These are phyloP conservation scores for Pseudoscleropodium purum DNA, from an alignment of 225 moss, liverwort and hornwort species.

Conservation along the genomic window DNA sequence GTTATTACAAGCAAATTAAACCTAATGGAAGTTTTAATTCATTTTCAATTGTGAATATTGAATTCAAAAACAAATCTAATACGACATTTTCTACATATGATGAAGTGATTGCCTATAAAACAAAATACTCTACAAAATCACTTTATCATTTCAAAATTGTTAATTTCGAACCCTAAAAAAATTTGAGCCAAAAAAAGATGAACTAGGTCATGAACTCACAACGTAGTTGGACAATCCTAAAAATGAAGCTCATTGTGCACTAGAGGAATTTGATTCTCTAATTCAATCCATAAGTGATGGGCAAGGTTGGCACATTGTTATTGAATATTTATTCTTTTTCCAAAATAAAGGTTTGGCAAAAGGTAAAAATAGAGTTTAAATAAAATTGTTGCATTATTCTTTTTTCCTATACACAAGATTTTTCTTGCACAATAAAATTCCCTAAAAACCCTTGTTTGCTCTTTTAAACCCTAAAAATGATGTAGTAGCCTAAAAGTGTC, in stretches of 20 bases:
- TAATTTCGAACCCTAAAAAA: neutral
- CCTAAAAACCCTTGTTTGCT: no score
- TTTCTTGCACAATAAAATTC: no score
- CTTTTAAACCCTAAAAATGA: neutral
- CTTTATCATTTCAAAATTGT: neutral
- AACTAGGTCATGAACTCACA: no score
- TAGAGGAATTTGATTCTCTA: neutral
- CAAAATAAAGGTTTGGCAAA: neutral
- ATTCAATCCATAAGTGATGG: neutral
- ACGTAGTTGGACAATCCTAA: no score
- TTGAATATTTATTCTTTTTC: neutral
- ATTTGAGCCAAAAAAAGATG: no score
- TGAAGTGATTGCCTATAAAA: neutral
- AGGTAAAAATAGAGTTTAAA: neutral
- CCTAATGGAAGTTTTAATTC: neutral
- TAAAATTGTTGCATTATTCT: neutral
- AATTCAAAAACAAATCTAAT: neutral
- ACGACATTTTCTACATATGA: fast-evolving
- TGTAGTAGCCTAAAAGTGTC: no score
- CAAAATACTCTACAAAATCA: neutral
- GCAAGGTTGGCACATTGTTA: fast-evolving
- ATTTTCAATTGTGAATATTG: neutral
- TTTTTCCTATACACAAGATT: neutral
- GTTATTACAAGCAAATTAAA: neutral
- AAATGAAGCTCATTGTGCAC: neutral